These are phyloP conservation scores for Cryptococcus jaspeensis DNA, from an alignment of 1,284 basidiomycete genomes.

Conservation along the genomic window DNA sequence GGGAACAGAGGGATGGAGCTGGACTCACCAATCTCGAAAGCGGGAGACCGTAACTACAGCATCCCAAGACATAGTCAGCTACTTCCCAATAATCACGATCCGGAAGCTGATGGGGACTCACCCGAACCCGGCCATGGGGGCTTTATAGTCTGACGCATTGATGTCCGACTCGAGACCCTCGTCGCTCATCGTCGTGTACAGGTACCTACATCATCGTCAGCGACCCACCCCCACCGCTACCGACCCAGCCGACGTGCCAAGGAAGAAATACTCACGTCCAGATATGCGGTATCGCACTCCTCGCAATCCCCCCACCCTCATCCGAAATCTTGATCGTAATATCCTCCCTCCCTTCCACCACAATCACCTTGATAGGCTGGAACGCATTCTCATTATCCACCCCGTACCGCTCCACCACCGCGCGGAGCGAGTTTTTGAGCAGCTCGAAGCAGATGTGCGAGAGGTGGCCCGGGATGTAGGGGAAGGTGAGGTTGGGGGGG, in stretches of 20 bases:
- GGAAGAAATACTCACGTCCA: conserved; percentile 85
- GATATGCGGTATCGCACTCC: conserved; percentile 89
- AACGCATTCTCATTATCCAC: conserved; percentile 75
- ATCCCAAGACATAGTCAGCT: background rate
- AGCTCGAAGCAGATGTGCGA: conserved; percentile 96
- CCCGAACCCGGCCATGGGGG: conserved; percentile 97
- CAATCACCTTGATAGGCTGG: conserved; percentile 95
- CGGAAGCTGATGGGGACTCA: conserved; percentile 6
- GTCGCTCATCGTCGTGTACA: conserved; percentile 96
- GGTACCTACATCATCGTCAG: conserved; percentile 24
- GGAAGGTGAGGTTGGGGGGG: conserved; percentile 79
- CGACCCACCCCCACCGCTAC: no score
- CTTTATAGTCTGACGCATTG: conserved; percentile 90
- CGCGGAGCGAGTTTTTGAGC: conserved; percentile 96
- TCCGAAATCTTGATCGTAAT: conserved; percentile 98
- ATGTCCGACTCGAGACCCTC: conserved; percentile 85
- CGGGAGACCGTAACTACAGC: conserved; percentile 72
- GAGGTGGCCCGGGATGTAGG: conserved; percentile 82
- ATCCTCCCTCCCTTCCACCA: conserved; percentile 88
- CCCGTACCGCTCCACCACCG: conserved; percentile 85
- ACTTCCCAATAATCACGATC: background rate
- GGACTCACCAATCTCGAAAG: conserved; percentile 75
- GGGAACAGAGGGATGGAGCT: background rate
- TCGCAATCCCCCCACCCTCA: conserved; percentile 93
- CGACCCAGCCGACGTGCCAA: no score